Evolutionary conservation across 2,329 filamentous ascomycete genomes (phyloP).

Genomic region (Hirsutella minnesotensis): DNA sequence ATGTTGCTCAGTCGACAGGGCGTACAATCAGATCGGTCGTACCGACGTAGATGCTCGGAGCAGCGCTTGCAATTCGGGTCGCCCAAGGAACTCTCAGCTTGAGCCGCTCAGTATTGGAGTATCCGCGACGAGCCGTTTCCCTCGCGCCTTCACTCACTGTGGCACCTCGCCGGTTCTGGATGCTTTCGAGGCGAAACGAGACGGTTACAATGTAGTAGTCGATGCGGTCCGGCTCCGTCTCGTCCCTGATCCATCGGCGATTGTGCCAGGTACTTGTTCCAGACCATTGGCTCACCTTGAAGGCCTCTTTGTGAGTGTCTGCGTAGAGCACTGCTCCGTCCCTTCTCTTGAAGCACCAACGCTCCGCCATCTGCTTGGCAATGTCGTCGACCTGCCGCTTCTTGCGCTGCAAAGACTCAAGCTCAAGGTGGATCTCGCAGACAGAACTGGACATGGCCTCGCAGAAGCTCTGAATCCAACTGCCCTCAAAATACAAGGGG

Average conservation of each 20-base stretch:
- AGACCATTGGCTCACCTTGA: conserved; percentile 25
- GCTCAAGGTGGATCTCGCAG: conserved; percentile 27
- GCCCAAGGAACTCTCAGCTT: not conserved
- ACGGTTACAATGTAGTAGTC: conserved; percentile 32
- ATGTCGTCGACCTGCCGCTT: conserved; percentile 31
- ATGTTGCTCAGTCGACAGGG: too few species aligned
- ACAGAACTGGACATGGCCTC: conserved; percentile 18
- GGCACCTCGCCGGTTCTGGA: conserved; percentile 10
- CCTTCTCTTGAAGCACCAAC: conserved; percentile 21
- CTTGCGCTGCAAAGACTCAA: conserved; percentile 35
- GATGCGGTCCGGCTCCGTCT: conserved; percentile 22
- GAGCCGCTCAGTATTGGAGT: not conserved
- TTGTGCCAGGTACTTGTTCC: conserved; percentile 30
- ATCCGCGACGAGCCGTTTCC: not conserved
- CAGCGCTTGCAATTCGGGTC: not conserved
- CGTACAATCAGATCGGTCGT: too few species aligned
- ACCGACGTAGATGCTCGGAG: not conserved
- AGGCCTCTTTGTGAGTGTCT: conserved; percentile 10
- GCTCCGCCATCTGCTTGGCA: conserved; percentile 20
- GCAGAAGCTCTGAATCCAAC: conserved; percentile 21
- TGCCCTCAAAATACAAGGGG: conserved; percentile 20
- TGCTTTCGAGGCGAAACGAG: conserved; percentile 16
- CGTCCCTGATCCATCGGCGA: conserved; percentile 28
- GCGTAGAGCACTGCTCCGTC: conserved; percentile 20
- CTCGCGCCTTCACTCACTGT: conserved; percentile 5